Conservation (phyloP, 2,329 filamentous ascomycete genomes). For the Paracoccidioides lutzii region DNA sequence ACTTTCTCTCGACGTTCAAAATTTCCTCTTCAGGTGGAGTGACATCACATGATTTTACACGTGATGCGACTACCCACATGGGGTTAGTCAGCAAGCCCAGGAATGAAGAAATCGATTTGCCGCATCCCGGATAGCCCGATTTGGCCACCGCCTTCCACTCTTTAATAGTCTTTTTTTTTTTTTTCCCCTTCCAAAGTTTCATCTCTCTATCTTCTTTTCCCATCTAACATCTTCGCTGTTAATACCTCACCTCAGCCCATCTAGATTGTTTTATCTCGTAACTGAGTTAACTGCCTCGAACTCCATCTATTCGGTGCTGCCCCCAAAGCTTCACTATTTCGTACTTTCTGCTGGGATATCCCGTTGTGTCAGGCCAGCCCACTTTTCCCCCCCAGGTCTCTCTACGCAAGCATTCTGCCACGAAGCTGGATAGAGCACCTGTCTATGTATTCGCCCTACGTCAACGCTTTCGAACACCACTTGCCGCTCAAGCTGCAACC, state of each 20-base stretch:
- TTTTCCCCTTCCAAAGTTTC: slow-evolving; percentile 14
- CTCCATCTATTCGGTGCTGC: not conserved
- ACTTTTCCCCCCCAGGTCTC: slow-evolving; percentile 10
- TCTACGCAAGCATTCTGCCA: slow-evolving; percentile 21
- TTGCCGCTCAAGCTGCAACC: slow-evolving; percentile 89
- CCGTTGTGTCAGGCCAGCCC: slow-evolving; percentile 2
- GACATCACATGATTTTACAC: not conserved
- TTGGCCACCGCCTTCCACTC: slow-evolving; percentile 1
- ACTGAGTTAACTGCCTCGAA: not conserved
- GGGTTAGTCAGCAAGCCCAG: not conserved
- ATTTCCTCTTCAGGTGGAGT: not conserved
- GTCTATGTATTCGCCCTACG: slow-evolving; percentile 99
- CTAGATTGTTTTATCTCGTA: not conserved
- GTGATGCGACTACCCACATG: not conserved
- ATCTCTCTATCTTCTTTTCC: slow-evolving; percentile 5
- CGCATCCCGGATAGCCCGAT: not conserved
- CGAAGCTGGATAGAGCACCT: slow-evolving; percentile 32
- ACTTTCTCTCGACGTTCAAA: not conserved
- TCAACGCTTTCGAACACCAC: slow-evolving; percentile 86
- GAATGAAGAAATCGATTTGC: not conserved
- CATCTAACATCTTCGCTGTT: not conserved
- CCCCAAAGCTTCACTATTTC: not conserved
- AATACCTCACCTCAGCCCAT: not conserved
- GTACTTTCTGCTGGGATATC: slow-evolving; percentile 4
- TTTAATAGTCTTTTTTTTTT: slow-evolving; percentile 7